Base-by-base conservation (phyloP, 331 rosid species). In the Dryas integrifolia region DNA sequence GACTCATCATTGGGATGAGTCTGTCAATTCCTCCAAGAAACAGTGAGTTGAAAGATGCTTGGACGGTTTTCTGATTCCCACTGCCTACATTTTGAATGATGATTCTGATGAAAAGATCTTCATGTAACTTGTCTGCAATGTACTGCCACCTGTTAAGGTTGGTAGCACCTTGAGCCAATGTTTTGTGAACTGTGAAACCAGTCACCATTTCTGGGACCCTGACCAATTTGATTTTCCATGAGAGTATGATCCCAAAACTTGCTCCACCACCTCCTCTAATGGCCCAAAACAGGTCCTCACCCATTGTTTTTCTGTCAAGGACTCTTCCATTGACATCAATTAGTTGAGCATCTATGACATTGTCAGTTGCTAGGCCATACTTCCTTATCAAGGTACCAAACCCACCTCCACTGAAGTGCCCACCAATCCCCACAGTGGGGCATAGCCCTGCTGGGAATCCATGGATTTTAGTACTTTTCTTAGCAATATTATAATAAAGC, bases 261-360 rank as follows among this genome's bases (percentile, higher is more conserved):
- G 83, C 78, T 1, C 87, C 92, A 2, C 90, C 87, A 1, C 92
- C 96, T 16, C 88, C 96, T 68, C 86, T 79, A 0, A 89, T 83
- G 15, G 88, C 90, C 96, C 92, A 89, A 74, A 86, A 86, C 8
- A 85, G 68, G 62, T 80, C 84, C 52, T 85, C 88, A 3, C 87
- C 86, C 92, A 86, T 89, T 58, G 66, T 26, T 59, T 50, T 14
- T 55, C 85, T 83, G 24, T 85, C 74, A 2, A 71, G 78, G 44
- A 85, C 41, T 1, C 47, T 76, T 0, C 95, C 90, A 68, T 79
- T 64, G 4, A 38, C 82, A 67, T 81, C 82, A 9, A 86, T 48
- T 0, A 86, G 41, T 3, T 47, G 16, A 7, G 92, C 90, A 65
- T 89, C 89, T 2, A 83, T 6, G 5, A 89, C 70, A 51, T 77